These are phyloP conservation scores for Zygoascus sp. DNA, from an alignment of 1,139 yeast genomes.

Conservation along the genomic window DNA sequence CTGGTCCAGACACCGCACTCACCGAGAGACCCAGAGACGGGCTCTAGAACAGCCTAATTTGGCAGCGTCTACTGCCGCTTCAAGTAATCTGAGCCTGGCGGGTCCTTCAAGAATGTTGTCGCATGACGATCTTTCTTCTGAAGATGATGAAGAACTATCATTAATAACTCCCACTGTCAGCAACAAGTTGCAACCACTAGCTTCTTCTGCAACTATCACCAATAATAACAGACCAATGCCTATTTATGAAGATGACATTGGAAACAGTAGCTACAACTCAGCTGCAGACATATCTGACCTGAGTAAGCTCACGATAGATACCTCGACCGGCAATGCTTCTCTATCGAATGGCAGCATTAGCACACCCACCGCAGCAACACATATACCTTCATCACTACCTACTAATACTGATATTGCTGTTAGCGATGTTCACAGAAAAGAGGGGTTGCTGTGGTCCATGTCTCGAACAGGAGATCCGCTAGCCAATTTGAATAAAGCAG, in stretches of 20 bases:
- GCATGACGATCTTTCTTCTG: slow-evolving; percentile 13
- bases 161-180: not conserved
- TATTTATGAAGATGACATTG: not conserved
- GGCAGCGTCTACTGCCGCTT: not conserved
- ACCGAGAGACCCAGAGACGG: slow-evolving; percentile 38
- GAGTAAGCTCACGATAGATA: not conserved
- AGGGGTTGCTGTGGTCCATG: slow-evolving; percentile 60
- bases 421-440: slow-evolving; percentile 31
- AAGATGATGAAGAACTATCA: slow-evolving; percentile 14
- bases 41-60: slow-evolving; percentile 33
- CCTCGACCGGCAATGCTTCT: not conserved
- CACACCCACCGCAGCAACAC: not conserved
- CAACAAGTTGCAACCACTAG: not conserved
- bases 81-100: slow-evolving; percentile 1
- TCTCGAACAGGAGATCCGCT: slow-evolving; percentile 43
- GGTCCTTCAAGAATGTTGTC: slow-evolving; percentile 7
- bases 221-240: not conserved
- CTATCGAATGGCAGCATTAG: not conserved
- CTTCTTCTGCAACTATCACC: slow-evolving; percentile 2
- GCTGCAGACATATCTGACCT: not conserved
- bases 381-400: too few species aligned
- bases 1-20: slow-evolving; percentile 40
- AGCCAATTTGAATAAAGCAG: slow-evolving; percentile 67
- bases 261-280: not conserved
- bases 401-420: not conserved